Evolutionary conservation across 2,329 filamentous ascomycete genomes (phyloP), one percentile per base, ranked within the genome.

Genomic region (Thyridium curvatum): DNA sequence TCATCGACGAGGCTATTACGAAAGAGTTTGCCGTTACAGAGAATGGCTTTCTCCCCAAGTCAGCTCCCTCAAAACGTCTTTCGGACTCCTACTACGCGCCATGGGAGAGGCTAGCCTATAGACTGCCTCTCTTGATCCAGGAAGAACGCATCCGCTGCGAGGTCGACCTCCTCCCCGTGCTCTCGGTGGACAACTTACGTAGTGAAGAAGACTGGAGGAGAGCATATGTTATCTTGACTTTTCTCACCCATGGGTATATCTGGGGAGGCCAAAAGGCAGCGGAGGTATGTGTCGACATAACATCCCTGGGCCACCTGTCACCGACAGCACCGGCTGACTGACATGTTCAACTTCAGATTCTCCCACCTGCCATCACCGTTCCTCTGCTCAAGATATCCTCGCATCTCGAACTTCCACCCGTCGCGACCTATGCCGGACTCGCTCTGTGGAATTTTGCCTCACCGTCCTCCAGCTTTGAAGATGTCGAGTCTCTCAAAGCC

Each of bases 361-460:
- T 96, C 2, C 91, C 91, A 1, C 81, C 86, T 0, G 67, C 82
- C 37, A 74, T 97, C 41, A 83, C 87, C 1, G 67, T 88, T 1
- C 91, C 91, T 0, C 82, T 94, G 42, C 71, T 93, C 34, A 55
- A 73, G 34, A 74, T 87, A 9, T 88, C 87, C 39, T 62, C 72
- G 12, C 79, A 83, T 49, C 76, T 96, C 7, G 84, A 90, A 44
- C 71, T 96, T 1, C 90, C 89, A 1, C 84, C 89, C 2, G 86
- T 94, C 0, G 85, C 89, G n/a, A 94, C 90, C 10, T 97, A 95
- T 54, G 86, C 91, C 1, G 86, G 77, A 1, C 70, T 91, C 28
- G 89, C 86, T 49, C 71, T 97, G 12, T 97, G 90, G 90, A 97
- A 97, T 63, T 96, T 86, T 63, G 72, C 34, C 8, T 26, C 13